These are phyloP conservation scores for Metschnikowia vanudenii DNA, from an alignment of 805 yeast genomes.

Conservation along the genomic window DNA sequence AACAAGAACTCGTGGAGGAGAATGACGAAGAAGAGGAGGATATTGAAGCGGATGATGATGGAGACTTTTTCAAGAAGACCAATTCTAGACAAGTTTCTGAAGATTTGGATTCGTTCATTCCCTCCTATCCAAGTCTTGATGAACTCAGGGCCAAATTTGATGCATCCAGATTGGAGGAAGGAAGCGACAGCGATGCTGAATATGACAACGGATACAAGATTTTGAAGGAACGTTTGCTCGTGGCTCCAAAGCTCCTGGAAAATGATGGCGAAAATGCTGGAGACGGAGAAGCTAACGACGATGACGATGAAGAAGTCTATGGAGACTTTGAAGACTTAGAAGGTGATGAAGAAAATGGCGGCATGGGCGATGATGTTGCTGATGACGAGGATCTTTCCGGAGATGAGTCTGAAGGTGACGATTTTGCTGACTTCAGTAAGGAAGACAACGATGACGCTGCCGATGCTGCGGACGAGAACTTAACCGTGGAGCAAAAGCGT, in stretches of 20 bases:
- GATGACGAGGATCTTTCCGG: slow-evolving; percentile 27
- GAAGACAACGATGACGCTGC: slow-evolving; percentile 45
- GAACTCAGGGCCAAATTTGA: slow-evolving; percentile 48
- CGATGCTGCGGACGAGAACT: slow-evolving; percentile 41
- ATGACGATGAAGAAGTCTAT: slow-evolving; percentile 38
- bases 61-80: slow-evolving; percentile 55
- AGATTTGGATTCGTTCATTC: slow-evolving; percentile 39
- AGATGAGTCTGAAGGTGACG: slow-evolving; percentile 28
- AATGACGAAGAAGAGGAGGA: slow-evolving; percentile 39
- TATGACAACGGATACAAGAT: slow-evolving; percentile 40
- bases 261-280: slow-evolving; percentile 26
- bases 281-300: slow-evolving; percentile 32
- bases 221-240: slow-evolving; percentile 49
- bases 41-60: slow-evolving; percentile 35
- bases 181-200: slow-evolving; percentile 32
- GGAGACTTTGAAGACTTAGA: slow-evolving; percentile 45
- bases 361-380: slow-evolving; percentile 27
- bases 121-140: slow-evolving; percentile 40
- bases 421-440: slow-evolving; percentile 56
- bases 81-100: slow-evolving; percentile 26
- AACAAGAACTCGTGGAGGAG: slow-evolving; percentile 46
- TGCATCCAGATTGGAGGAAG: slow-evolving; percentile 22
- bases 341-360: slow-evolving; percentile 27
- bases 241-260: slow-evolving; percentile 48
- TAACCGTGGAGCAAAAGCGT: slow-evolving; percentile 71